Evolutionary conservation across 2,329 filamentous ascomycete genomes (phyloP), one percentile per base, ranked within the genome.

Genomic region (Stachybotrys elegans): DNA sequence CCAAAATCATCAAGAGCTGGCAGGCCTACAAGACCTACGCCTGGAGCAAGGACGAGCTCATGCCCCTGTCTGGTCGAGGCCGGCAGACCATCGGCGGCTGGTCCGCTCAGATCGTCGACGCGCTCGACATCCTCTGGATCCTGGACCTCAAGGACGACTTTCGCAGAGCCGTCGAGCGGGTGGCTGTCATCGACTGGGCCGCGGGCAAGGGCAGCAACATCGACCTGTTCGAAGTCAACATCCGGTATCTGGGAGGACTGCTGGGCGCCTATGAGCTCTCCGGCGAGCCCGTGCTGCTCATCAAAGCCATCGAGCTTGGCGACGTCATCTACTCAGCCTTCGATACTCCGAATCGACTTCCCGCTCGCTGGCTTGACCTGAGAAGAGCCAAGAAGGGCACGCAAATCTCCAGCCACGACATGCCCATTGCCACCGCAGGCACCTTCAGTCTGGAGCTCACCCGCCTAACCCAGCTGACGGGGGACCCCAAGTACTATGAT

Each of bases 361-460:
- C 76, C 4, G 60, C 66, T 13, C 69, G 70, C 52, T 66, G 61
- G 52, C 66, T 74, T 48, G 55, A 69, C 56, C 86, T 59, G 43
- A 46, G 57, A 6, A 58, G 59, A 21, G 70, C 69, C 19, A 67
- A 62, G 42, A 47, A 55, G 8, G 71, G 71, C 22, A 47, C 49
- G 29, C 67, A 71, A 40, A 46, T 40, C 6, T 65, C 65, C 19
- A 61, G 67, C 34, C 46, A 49, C 13, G 57, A 54, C 43, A 68
- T 72, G 52, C 63, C 68, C 3, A 62, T 65, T 7, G 73, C 73
- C 22, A 70, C 68, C n/a, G 64, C 66, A 14, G 86, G 85, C 23
- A 86, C 84, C 9, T 70, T 91, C 44, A 81, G 79, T 8, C 62
- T 92, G 46, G 86, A 91, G 57, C 88, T 91, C 57, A 88, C 84